Percentiles rank a stretch among this genome's conserved stretches.
Conservation (phyloP, 306 rosid species). For the Abrus pulchellus region DNA sequence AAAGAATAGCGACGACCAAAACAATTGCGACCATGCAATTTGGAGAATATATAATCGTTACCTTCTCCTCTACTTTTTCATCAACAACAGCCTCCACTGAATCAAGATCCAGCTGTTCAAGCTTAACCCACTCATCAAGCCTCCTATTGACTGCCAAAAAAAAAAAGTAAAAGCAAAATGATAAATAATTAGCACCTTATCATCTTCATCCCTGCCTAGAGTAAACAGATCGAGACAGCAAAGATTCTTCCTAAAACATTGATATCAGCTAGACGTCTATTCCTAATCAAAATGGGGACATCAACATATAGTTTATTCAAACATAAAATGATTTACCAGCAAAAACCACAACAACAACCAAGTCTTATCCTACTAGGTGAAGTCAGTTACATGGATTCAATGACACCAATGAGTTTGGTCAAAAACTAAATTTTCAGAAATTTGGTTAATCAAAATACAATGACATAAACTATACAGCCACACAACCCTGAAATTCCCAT, state of each 20-base stretch:
- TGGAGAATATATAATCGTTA: constrained; percentile 40
- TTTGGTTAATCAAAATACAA: neutral
- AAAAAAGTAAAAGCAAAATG: neutral
- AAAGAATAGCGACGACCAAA: neutral
- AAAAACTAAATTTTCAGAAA: too few relatives aligned
- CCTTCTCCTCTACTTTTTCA: constrained; percentile 99
- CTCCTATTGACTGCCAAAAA: constrained; percentile 86
- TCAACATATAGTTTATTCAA: neutral
- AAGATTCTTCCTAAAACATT: neutral
- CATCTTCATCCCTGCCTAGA: constrained; percentile 14
- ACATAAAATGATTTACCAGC: neutral
- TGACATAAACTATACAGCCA: neutral
- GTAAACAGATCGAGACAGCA: constrained; percentile 9
- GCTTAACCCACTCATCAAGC: constrained; percentile 99
- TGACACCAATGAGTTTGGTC: too few relatives aligned
- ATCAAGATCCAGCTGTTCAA: constrained; percentile 94
- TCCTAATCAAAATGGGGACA: neutral
- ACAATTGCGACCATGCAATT: constrained; percentile 4
- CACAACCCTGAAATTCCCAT: neutral
- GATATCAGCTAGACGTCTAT: neutral
- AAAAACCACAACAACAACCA: neutral
- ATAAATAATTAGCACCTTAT: constrained; percentile 16
- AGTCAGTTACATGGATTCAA: too few relatives aligned
- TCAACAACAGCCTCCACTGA: constrained; percentile 96
- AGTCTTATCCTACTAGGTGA: too few relatives aligned